Evolutionary conservation across 208 protist species (phyloP).

Genomic region (Leishmania tropica): DNA sequence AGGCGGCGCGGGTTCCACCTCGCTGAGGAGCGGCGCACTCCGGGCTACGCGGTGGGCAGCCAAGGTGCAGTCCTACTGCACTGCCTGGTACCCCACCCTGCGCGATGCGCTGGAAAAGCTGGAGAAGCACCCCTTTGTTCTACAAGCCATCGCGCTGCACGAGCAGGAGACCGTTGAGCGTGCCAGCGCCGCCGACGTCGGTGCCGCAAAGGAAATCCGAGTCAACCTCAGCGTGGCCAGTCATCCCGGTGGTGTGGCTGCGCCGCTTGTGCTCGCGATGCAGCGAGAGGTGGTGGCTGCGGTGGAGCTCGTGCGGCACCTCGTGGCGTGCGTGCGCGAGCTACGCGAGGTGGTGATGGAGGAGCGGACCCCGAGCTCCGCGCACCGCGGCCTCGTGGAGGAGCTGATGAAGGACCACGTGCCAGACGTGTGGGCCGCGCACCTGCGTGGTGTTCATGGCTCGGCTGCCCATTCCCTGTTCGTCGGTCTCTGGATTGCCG

Average conservation of each 20-base stretch:
- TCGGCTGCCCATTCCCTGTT: slow-evolving; percentile 39
- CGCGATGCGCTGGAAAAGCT: slow-evolving; percentile 21
- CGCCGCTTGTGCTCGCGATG: slow-evolving; percentile 91
- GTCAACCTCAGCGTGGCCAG: not conserved
- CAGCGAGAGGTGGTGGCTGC: slow-evolving; percentile 85
- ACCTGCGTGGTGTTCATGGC: slow-evolving; percentile 37
- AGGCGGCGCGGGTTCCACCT: not conserved
- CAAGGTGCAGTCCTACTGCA: slow-evolving; percentile 55
- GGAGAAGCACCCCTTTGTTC: slow-evolving; percentile 38
- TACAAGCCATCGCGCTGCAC: slow-evolving; percentile 30
- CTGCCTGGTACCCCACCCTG: slow-evolving; percentile 38
- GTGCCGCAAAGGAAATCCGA: too few species aligned
- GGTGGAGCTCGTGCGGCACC: slow-evolving; percentile 61
- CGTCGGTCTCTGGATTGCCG: slow-evolving; percentile 60
- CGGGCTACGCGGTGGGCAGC: slow-evolving; percentile 47
- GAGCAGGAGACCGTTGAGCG: slow-evolving; percentile 22
- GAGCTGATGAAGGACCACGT: slow-evolving; percentile 83
- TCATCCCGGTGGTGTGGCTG: slow-evolving; percentile 7
- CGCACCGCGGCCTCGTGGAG: slow-evolving; percentile 84
- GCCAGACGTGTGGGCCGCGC: slow-evolving; percentile 85
- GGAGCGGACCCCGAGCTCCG: slow-evolving; percentile 86
- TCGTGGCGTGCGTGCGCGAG: slow-evolving; percentile 72
- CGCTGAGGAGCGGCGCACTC: slow-evolving; percentile 6
- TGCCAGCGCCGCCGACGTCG: slow-evolving; percentile 4
- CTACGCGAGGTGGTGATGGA: slow-evolving; percentile 74